Conservation (phyloP, 192 early-diverging fungal genomes). For the Umbelopsis sp. region DNA sequence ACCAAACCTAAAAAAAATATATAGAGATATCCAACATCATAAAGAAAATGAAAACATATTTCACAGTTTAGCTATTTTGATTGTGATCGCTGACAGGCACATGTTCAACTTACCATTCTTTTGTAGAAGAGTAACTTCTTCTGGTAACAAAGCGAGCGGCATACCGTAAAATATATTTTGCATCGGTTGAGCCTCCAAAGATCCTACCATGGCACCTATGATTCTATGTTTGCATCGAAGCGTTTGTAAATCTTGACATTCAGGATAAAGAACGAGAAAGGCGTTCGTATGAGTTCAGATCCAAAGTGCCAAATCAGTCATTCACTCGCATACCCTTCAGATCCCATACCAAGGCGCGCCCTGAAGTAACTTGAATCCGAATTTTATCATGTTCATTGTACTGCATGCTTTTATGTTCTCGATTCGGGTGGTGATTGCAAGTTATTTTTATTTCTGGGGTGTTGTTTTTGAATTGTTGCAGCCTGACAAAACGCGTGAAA, state of each 20-base stretch:
- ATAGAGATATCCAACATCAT: slow-evolving; percentile 13
- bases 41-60: background rate
- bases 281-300: background rate
- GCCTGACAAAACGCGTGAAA: too few relatives aligned
- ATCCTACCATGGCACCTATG: slow-evolving; percentile 69
- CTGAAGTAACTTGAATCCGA: background rate
- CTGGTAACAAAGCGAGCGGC: slow-evolving; percentile 71
- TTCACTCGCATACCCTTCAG: background rate
- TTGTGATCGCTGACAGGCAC: background rate
- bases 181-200: slow-evolving; percentile 65
- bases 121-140: slow-evolving; percentile 63
- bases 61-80: slow-evolving; percentile 6
- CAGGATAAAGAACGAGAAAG: background rate
- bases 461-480: too few relatives aligned
- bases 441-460: too few relatives aligned
- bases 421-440: background rate
- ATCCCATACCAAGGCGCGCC: background rate
- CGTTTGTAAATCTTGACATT: slow-evolving; percentile 42
- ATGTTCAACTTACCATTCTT: slow-evolving; percentile 32
- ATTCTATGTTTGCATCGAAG: slow-evolving; percentile 61
- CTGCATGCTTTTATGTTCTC: background rate
- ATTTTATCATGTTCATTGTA: background rate
- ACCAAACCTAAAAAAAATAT: slow-evolving; percentile 19
- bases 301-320: background rate
- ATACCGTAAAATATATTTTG: slow-evolving; percentile 80